These are phyloP conservation scores for Gossypium australe DNA, from an alignment of 345 rosid species.

Conservation along the genomic window DNA sequence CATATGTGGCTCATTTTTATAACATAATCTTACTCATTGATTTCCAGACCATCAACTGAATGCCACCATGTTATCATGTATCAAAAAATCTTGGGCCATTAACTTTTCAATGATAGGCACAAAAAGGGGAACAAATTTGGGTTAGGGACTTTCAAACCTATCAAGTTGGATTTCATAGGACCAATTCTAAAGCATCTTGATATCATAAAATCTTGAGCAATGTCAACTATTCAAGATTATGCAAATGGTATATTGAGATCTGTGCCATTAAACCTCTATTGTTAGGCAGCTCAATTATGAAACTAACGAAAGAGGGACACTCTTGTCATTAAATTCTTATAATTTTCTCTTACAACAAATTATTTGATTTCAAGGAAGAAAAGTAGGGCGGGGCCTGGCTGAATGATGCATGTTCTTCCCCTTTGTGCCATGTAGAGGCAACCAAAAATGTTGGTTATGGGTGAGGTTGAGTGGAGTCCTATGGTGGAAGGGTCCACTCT, in stretches of 20 bases:
- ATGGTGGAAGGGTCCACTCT: slow-evolving; percentile 21
- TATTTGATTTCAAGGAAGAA: not conserved
- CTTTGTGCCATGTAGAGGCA: slow-evolving; percentile 17
- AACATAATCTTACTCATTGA: not conserved
- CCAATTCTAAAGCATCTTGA: no score
- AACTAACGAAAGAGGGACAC: not conserved
- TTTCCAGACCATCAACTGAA: not conserved
- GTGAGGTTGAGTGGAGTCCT: slow-evolving; percentile 14
- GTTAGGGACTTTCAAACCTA: no score
- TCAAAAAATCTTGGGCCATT: not conserved
- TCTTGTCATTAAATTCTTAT: not conserved
- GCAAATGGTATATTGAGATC: not conserved
- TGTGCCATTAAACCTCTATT: not conserved
- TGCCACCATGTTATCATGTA: not conserved
- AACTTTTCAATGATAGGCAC: not conserved
- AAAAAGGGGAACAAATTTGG: no score
- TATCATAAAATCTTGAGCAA: no score
- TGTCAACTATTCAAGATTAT: no score
- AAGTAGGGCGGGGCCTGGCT: not conserved
- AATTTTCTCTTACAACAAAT: not conserved
- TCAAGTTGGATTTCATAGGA: no score
- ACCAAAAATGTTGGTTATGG: slow-evolving; percentile 14
- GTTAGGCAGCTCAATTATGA: not conserved
- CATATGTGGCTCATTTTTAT: not conserved
- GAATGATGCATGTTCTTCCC: not conserved